Evolutionary conservation across 2,329 filamentous ascomycete species (phyloP), one percentile per base, ranked within the genome.

Genomic region (Phaeosphaeriaceae sp.): DNA sequence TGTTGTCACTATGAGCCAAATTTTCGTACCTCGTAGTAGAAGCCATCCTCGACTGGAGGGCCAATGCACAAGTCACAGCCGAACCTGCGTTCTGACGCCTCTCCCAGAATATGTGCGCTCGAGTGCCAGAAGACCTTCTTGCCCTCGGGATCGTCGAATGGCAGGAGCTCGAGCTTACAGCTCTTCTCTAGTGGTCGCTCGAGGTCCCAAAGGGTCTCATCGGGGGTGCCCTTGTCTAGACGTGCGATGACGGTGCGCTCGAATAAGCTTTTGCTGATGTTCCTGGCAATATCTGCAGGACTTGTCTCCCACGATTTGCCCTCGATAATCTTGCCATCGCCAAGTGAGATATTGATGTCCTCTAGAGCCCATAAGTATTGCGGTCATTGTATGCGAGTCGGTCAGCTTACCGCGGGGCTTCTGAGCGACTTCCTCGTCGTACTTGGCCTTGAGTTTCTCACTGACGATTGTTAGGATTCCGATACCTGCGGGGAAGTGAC

Each of bases 41-140:
- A 97, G 42, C 93, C 94, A 78, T 94, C 90, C 54, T 93, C 88
- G 47, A 94, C 93, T 10, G 93, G 95, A 32, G 95, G 95, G 23
- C 95, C 95, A 76, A 97, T 96, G 78, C 93, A 97, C 48, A 97
- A 87, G 70, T 92, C 90, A 81, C 94, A 97, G 60, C 93, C 92
- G 75, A 93, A 99, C 71, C 93, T 87, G 74, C 91, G 87, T 81
- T 99, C 95, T 51, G 91, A 91, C 60, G 94, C 94, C 80, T 98
- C 95, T 68, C 95, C 95, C n/a, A 99, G 87, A 65, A 97, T 90
- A 78, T 99, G 95, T 47, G 95, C 95, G 71, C 91, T 94, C 21
- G 93, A 97, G 80, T 98, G 95, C 94, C 94, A 99, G 82, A 97
- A 99, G 56, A 98, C 94, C 78, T 92, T 92, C 82, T 95, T 94